phyloP scores from a whole-genome alignment of 768 basidiomycete species.

The Leccinum obscurum region DNA sequence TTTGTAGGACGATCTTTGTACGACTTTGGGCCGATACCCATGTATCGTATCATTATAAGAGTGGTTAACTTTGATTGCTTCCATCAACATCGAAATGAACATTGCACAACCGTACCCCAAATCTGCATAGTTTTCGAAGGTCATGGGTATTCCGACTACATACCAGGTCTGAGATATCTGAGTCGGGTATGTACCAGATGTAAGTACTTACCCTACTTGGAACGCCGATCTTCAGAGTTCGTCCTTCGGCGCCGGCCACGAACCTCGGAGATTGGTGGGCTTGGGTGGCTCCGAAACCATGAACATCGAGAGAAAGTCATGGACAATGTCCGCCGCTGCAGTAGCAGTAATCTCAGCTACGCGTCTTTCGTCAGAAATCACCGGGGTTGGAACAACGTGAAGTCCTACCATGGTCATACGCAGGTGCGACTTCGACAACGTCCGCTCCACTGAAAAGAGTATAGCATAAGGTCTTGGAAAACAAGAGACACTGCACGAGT shows the following conservation, averaged over 20 bases:
- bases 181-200: background rate
- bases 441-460: conserved; percentile 21
- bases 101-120: background rate
- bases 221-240: conserved; percentile 16
- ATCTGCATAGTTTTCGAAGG: too few relatives aligned
- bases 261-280: conserved; percentile 11
- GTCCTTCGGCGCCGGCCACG: conserved; percentile 14
- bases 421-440: conserved; percentile 28
- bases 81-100: background rate
- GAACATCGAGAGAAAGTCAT: conserved; percentile 46
- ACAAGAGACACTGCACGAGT: background rate
- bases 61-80: background rate
- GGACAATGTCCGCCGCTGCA: conserved; percentile 45
- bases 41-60: conserved; percentile 19
- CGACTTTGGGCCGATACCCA: conserved; percentile 22
- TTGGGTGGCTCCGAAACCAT: conserved; percentile 28
- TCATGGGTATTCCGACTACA: background rate
- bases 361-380: conserved; percentile 9
- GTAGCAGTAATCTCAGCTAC: conserved; percentile 42
- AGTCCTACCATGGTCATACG: conserved; percentile 27
- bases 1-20: conserved; percentile 14
- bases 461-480: background rate
- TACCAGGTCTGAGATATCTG: background rate
- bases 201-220: background rate
- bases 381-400: background rate